Conservation (phyloP, 2,329 filamentous ascomycete species). For the Fusarium dimerum region DNA sequence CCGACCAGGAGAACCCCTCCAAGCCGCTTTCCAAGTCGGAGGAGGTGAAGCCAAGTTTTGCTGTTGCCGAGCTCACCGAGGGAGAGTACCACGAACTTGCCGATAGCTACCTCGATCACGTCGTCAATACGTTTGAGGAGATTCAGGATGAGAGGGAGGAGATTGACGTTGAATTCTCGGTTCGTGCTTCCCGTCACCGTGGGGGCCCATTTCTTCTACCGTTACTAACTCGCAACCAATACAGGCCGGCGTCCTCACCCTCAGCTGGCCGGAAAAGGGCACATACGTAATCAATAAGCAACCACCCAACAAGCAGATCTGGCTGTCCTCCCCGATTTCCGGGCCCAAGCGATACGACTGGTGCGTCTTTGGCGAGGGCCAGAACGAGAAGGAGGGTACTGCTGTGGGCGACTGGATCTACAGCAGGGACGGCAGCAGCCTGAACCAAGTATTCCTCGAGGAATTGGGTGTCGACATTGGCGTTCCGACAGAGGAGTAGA, state of each 20-base stretch:
- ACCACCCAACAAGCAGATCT: constrained; percentile 95
- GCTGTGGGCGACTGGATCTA: constrained; percentile 83
- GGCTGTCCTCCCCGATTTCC: constrained; percentile 87
- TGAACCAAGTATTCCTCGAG: constrained; percentile 70
- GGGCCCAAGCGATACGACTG: constrained; percentile 96
- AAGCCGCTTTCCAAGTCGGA: constrained; percentile 42
- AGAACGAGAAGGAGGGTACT: constrained; percentile 74
- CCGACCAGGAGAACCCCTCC: constrained; percentile 57
- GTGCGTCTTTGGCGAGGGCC: constrained; percentile 71
- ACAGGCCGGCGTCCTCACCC: constrained; percentile 82
- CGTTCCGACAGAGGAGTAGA: constrained; percentile 29
- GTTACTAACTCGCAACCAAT: constrained; percentile 12
- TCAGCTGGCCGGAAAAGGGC: constrained; percentile 68
- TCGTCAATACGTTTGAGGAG: constrained; percentile 66
- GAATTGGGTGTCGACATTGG: constrained; percentile 72
- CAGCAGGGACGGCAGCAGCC: constrained; percentile 74
- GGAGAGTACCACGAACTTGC: constrained; percentile 76
- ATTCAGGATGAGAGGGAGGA: constrained; percentile 72
- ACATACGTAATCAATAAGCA: constrained; percentile 98
- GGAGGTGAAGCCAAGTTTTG: constrained; percentile 39
- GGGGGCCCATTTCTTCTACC: not conserved
- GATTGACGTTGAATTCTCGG: constrained; percentile 86
- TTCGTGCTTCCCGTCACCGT: constrained; percentile 46
- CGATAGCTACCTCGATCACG: constrained; percentile 68
- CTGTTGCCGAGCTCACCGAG: constrained; percentile 65